Base-by-base conservation (phyloP, 192 early-diverging fungal genomes). In the Backusella circina region DNA sequence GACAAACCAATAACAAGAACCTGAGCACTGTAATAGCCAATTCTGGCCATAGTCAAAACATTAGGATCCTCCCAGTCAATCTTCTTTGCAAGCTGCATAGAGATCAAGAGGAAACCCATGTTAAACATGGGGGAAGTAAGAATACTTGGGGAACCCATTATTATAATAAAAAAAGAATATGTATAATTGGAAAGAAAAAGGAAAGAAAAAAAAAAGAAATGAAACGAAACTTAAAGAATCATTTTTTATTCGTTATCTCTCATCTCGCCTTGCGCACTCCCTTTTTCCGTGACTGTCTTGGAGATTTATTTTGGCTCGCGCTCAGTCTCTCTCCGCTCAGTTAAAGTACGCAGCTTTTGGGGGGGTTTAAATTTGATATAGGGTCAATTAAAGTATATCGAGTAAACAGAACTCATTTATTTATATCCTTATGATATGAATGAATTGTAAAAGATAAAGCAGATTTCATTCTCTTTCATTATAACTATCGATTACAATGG, bases 51-150 rank as follows among this genome's bases (percentile, higher is more conserved):
- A 69, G 79, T 79, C 26, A 90, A 73, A 41, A 87, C 83, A 71
- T 89, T 82, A 44, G 88, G 85, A 71, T 90, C 87, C 77, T 95
- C 92, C 33, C 93, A 87, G 57, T 94, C 88, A 65, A 90, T 76
- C 75, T 82, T 87, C 82, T 91, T 90, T 80, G 87, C 88, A 72
- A 93, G 30, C 80, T 92, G 92, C 86, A 93, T 88, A 38, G 87
- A 84, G 36, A 86, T 86, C 74, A 93, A 86, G 41, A 92, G 86
- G 41, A 93, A 74, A 47, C 80, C 89, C 82, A 92, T 79, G 73
- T 90, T 90, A 76, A 85, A 76, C 72, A 83, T 74, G 39, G 82
- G 82, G 30, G 71, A 76, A 16, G 74, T 65, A 21, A 83, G 16
- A 35, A 83, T 57, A 51, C 66, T 54, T 47, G 82, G 82, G 41